Evolutionary conservation across 2,329 filamentous ascomycete species (phyloP).

Genomic region (Aureobasidium sp.): DNA sequence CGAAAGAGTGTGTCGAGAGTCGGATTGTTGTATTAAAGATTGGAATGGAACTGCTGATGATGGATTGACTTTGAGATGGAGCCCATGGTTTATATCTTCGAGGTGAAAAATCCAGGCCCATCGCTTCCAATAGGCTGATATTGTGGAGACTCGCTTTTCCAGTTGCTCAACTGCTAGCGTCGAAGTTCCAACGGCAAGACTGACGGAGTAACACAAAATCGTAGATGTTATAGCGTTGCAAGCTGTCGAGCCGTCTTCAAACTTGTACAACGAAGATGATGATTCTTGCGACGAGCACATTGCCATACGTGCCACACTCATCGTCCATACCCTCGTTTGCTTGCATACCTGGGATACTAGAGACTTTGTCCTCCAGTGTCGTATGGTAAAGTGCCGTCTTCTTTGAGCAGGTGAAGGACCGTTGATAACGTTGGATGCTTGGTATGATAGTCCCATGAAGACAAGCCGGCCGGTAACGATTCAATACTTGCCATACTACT

Average conservation of each 20-base stretch:
- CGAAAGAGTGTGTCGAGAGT: not conserved
- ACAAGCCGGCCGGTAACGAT: not conserved
- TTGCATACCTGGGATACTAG: too few relatives aligned
- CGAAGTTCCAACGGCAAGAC: not conserved
- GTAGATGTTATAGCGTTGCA: not conserved
- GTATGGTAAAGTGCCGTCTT: not conserved
- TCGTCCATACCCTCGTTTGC: too few relatives aligned
- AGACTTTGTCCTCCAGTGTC: too few relatives aligned
- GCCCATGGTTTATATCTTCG: not conserved
- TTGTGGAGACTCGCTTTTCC: slow-evolving; percentile 2
- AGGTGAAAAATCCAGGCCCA: not conserved
- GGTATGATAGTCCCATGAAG: not conserved
- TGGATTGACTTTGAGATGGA: not conserved
- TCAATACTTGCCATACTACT: not conserved
- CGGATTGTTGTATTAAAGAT: not conserved
- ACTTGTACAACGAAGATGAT: too few relatives aligned
- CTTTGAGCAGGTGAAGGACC: not conserved
- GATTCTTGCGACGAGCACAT: too few relatives aligned
- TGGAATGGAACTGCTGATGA: not conserved
- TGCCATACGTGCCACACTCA: too few relatives aligned
- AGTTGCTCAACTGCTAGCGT: not conserved
- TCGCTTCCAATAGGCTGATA: not conserved
- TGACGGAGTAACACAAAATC: not conserved
- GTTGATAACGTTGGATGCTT: slow-evolving; percentile 5
- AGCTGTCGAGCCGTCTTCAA: too few relatives aligned